Evolutionary conservation across 495 filamentous ascomycete genomes (phyloP).

Genomic region (Xylaria scruposa): DNA sequence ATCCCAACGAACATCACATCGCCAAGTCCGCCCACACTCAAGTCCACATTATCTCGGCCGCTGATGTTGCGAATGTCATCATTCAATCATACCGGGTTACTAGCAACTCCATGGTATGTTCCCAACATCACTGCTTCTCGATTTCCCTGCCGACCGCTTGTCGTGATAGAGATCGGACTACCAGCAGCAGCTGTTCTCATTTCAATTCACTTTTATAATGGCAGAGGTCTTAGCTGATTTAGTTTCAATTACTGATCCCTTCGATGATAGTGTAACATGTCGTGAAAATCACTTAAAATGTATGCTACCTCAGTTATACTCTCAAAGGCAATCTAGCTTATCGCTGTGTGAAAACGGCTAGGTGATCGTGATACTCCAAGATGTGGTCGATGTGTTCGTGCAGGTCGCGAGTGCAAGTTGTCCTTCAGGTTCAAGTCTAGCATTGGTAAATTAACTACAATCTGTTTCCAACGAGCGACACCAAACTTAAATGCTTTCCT

Average conservation of each 20-base stretch:
- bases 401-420: conserved; percentile 40
- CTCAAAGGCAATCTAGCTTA: neutral
- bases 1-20: neutral
- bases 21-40: conserved; percentile 18
- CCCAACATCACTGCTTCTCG: neutral
- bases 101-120: conserved; percentile 42
- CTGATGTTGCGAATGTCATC: conserved; percentile 43
- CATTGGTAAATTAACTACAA: conserved; percentile 29
- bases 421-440: conserved; percentile 43
- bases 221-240: neutral
- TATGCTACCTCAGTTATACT: conserved; percentile 25
- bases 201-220: neutral
- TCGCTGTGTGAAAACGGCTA: conserved; percentile 28
- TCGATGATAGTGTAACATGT: conserved; percentile 48
- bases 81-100: conserved; percentile 36
- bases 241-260: conserved; percentile 28
- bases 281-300: conserved; percentile 56
- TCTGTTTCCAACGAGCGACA: neutral
- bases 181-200: neutral
- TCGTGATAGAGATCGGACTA: neutral
- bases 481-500: conserved; percentile 15
- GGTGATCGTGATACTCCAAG: conserved; percentile 52
- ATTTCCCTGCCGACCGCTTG: neutral
- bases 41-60: conserved; percentile 11
- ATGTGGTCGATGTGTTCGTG: conserved; percentile 49